Conservation (phyloP, 305 asterid genomes). For the Salvia sclarea region DNA sequence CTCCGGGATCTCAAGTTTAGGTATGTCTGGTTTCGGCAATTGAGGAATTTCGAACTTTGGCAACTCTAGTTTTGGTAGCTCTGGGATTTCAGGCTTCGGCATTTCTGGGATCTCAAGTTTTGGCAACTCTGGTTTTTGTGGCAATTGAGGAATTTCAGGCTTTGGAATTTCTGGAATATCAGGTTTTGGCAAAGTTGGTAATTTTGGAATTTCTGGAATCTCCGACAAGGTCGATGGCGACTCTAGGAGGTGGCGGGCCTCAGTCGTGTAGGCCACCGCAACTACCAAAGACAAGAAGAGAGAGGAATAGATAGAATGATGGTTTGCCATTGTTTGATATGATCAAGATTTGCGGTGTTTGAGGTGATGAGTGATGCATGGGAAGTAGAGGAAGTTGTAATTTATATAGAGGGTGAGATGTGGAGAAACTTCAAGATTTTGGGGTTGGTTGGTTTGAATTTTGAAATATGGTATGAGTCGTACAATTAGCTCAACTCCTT, state of each 20-base stretch:
- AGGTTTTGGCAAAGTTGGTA: not conserved
- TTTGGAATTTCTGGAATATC: not conserved
- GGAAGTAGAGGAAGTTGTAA: not conserved
- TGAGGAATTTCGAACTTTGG: conserved; percentile 27
- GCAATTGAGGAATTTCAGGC: not conserved
- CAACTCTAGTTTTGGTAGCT: no score
- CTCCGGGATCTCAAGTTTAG: not conserved
- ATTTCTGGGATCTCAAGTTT: conserved; percentile 18
- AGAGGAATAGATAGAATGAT: not conserved
- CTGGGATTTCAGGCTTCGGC: not conserved
- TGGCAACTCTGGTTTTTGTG: not conserved
- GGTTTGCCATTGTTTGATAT: conserved; percentile 27
- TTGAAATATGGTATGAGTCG: not conserved
- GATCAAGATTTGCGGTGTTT: not conserved
- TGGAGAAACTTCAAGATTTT: conserved; percentile 8
- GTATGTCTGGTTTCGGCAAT: conserved; percentile 27
- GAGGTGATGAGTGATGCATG: conserved; percentile 18
- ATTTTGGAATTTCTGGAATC: no score
- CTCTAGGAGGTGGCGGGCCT: conserved; percentile 34
- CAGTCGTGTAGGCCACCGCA: not conserved
- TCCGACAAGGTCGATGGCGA: conserved; percentile 31
- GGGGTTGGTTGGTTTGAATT: conserved; percentile 20
- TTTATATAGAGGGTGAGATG: conserved; percentile 16
- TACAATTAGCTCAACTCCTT: conserved; percentile 24
- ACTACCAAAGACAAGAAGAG: conserved; percentile 22